These are phyloP conservation scores for Podaxis pistillaris DNA, from an alignment of 768 basidiomycete genomes.

Conservation along the genomic window DNA sequence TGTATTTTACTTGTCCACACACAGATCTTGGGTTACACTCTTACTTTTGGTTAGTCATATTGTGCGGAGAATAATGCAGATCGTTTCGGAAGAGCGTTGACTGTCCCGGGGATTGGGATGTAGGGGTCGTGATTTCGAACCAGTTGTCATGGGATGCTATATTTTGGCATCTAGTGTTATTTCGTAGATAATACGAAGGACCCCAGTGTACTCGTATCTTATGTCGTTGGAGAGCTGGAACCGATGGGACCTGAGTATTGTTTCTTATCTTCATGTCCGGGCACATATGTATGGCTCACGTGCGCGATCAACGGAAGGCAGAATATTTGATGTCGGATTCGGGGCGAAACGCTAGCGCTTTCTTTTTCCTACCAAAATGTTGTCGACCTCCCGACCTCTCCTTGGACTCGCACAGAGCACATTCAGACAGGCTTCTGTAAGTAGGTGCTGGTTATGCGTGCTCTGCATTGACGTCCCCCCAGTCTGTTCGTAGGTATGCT, in stretches of 20 bases:
- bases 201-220: slow-evolving; percentile 8
- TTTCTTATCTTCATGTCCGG: slow-evolving; percentile 7
- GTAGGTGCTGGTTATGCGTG: slow-evolving; percentile 19
- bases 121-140: no score
- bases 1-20: neutral
- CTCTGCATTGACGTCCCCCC: slow-evolving; percentile 5
- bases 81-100: no score
- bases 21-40: neutral
- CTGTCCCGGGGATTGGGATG: no score
- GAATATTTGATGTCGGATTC: slow-evolving; percentile 9
- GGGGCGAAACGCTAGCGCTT: slow-evolving; percentile 15
- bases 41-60: neutral
- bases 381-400: slow-evolving; percentile 63
- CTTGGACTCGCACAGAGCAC: slow-evolving; percentile 54
- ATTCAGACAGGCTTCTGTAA: slow-evolving; percentile 47
- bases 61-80: neutral
- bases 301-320: slow-evolving; percentile 15
- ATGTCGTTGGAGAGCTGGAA: slow-evolving; percentile 9
- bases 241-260: neutral
- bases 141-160: no score
- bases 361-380: slow-evolving; percentile 32
- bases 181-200: neutral
- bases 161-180: no score
- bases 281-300: slow-evolving; percentile 6
- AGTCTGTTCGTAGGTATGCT: slow-evolving; percentile 67